Evolutionary conservation across 306 rosid species (phyloP), one percentile per base, ranked within the genome.

Genomic region (Castanea sativa): DNA sequence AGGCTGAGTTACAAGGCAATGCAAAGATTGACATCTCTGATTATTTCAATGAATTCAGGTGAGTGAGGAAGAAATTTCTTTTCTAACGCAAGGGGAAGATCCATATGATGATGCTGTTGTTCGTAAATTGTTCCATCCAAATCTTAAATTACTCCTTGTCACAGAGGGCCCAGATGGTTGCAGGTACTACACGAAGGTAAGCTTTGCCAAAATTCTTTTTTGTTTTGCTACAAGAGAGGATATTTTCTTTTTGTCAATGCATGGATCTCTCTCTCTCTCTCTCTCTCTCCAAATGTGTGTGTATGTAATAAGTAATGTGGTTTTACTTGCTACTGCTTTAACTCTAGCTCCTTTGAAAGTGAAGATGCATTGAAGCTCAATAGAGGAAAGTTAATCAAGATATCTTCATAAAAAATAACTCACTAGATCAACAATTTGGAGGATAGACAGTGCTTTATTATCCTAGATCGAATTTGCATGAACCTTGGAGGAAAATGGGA

Each of bases 111-210:
- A 95, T 53, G 88, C 81, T 18, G 89, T 95, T 75, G 94, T 92
- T 83, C 94, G 82, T 18, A 90, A 95, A 83, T 80, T 95, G 52
- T 95, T 88, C 85, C 99, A 95, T 79, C 89, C 90, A 80, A 89
- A 91, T 83, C 98, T 92, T 80, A 95, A 89, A 79, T 83, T 95
- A 59, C 93, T 95, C 55, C 93, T 95, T 30, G 99, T 95, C 77
- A 95, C 99, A 1, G 98, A 95, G 84, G 99, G 99, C 75, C 85
- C 98, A 70, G 93, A 89, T 49, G 99, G 99, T 55, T 95, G 99
- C 78, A 88, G 99, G 72, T 95, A 95, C 74, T 92, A 95, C 87
- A 90, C 99, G 82, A 92, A 95, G 88, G 99, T 95, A 80, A 71
- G 82, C 75, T 74, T 52, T 72, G 80, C 45, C 76, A 45, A 74